Evolutionary conservation across 768 basidiomycete genomes (phyloP).

Genomic region (Mycena sanguinolenta): DNA sequence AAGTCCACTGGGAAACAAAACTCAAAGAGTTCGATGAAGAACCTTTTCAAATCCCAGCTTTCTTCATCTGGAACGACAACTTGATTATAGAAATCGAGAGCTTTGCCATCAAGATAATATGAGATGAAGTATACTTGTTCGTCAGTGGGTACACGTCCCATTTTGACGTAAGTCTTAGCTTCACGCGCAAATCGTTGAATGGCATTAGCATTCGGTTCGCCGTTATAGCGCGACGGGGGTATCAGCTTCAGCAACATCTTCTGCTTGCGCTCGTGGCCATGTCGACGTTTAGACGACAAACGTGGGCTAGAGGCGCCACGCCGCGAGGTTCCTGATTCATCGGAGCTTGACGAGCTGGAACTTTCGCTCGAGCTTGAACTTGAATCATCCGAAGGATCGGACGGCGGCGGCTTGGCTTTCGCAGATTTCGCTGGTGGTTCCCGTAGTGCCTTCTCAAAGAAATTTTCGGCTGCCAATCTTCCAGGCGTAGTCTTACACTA

Average conservation of each 20-base stretch:
- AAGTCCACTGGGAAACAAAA: slow-evolving; percentile 52
- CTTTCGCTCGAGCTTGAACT: slow-evolving; percentile 2
- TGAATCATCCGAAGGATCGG: slow-evolving; percentile 14
- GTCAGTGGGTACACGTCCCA: slow-evolving; percentile 28
- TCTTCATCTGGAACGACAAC: slow-evolving; percentile 46
- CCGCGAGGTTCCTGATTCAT: neutral
- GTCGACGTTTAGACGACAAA: neutral
- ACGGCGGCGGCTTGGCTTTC: neutral
- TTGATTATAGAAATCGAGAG: slow-evolving; percentile 44
- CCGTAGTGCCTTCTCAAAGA: neutral
- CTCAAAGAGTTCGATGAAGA: slow-evolving; percentile 50
- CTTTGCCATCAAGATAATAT: slow-evolving; percentile 46
- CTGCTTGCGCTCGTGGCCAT: neutral
- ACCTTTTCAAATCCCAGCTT: slow-evolving; percentile 41
- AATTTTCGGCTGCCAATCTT: neutral
- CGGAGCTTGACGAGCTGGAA: neutral
- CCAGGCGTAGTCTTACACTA: neutral
- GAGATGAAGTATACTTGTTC: slow-evolving; percentile 39
- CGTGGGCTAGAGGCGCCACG: neutral
- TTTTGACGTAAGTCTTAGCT: slow-evolving; percentile 37
- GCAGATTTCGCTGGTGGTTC: too few relatives aligned
- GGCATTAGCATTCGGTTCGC: too few relatives aligned
- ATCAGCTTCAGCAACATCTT: slow-evolving; percentile 40
- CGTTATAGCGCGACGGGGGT: slow-evolving; percentile 32
- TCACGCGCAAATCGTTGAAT: too few relatives aligned